Evolutionary conservation across 78 protist genomes (phyloP).

Genomic region (Blattamonas nauphoetae): DNA sequence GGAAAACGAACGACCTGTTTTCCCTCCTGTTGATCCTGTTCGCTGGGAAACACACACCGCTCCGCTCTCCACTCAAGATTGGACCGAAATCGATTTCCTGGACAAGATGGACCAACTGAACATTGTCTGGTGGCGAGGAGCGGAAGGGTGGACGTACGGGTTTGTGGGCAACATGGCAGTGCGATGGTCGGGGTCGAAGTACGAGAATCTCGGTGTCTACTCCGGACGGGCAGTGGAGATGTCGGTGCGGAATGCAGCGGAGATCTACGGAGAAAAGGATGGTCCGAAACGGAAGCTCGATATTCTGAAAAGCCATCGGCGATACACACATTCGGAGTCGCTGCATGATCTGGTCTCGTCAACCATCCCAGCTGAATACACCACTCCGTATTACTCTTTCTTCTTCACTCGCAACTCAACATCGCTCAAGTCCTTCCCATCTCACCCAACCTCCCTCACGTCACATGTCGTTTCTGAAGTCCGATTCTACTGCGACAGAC

Average conservation of each 20-base stretch:
- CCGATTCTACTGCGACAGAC: background rate
- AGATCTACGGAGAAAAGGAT: background rate
- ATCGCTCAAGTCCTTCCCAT: too few species aligned
- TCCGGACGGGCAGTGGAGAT: background rate
- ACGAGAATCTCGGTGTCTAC: background rate
- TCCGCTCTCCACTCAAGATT: too few species aligned
- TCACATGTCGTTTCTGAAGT: background rate
- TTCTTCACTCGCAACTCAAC: background rate
- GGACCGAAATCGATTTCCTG: background rate
- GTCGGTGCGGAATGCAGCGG: background rate
- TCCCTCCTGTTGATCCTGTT: background rate
- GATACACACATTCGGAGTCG: background rate
- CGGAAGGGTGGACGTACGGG: background rate
- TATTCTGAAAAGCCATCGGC: background rate
- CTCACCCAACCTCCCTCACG: background rate
- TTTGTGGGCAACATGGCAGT: background rate
- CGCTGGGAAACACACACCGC: too few species aligned
- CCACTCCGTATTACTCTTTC: background rate
- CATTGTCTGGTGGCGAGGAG: background rate
- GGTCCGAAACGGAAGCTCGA: background rate
- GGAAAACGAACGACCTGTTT: background rate
- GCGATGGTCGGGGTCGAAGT: background rate
- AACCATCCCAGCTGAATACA: background rate
- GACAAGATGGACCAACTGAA: background rate
- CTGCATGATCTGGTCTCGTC: background rate